These are phyloP conservation scores for Solanum chmielewskii DNA, from an alignment of 257 asterid genomes.

Conservation along the genomic window DNA sequence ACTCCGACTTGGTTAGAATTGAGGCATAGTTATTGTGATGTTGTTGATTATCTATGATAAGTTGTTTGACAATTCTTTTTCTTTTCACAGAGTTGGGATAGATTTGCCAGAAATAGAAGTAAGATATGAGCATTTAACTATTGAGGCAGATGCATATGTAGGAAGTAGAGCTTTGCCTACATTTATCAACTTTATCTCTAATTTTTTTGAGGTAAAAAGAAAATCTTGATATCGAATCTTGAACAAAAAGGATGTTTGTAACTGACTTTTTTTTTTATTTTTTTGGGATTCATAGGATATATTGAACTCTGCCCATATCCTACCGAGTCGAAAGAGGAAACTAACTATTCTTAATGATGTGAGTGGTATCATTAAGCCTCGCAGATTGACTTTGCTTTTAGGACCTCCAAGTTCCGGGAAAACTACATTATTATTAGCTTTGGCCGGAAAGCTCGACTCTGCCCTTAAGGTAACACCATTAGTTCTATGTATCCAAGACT, in stretches of 20 bases:
- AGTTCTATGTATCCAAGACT: background rate
- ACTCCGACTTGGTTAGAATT: background rate
- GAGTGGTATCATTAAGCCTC: constrained; percentile 57
- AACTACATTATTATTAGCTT: constrained; percentile 35
- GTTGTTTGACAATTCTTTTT: background rate
- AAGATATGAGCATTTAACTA: background rate
- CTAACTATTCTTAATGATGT: constrained; percentile 46
- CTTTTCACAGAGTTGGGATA: background rate
- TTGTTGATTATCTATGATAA: background rate
- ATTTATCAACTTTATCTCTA: background rate
- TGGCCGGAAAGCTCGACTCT: constrained; percentile 57
- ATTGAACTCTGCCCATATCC: constrained; percentile 19
- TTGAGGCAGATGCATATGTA: background rate
- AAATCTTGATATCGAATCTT: background rate
- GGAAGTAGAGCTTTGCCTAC: background rate
- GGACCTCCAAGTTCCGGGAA: background rate
- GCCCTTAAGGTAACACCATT: constrained; percentile 23
- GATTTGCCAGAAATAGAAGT: background rate
- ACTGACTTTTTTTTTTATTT: background rate
- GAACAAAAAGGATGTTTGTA: background rate
- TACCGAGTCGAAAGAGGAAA: constrained; percentile 36
- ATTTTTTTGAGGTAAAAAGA: background rate
- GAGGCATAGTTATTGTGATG: background rate
- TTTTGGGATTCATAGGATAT: background rate
- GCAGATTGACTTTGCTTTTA: constrained; percentile 18